phyloP scores from a whole-genome alignment of 345 rosid species.

The Raphanus raphanistrum region DNA sequence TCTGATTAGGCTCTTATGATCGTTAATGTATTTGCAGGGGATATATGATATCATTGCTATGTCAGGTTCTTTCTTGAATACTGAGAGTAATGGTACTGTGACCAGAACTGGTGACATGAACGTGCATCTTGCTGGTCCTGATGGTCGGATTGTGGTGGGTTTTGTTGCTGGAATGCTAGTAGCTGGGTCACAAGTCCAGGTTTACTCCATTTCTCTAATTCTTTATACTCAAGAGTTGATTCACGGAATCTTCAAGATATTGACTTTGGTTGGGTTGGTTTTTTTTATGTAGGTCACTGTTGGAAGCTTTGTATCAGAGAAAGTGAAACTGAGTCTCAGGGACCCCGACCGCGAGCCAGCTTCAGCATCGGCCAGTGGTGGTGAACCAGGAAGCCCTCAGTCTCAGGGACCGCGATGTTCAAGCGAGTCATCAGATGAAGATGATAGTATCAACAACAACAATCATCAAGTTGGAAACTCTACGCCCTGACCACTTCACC shows the following conservation, averaged over 20 bases:
- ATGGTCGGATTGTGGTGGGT: not conserved
- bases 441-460: constrained; percentile 34
- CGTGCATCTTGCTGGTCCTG: not conserved
- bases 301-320: not conserved
- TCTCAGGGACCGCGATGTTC: constrained; percentile 61
- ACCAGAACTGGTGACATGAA: not conserved
- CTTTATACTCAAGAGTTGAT: not conserved
- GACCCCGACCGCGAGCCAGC: constrained; percentile 45
- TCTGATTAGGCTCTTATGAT: not conserved
- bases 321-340: constrained; percentile 15
- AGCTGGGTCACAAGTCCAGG: not conserved
- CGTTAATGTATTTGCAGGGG: not conserved
- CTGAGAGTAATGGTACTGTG: not conserved
- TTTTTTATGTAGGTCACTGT: not conserved
- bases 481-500: constrained; percentile 18
- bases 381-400: constrained; percentile 44
- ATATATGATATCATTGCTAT: not conserved
- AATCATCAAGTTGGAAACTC: constrained; percentile 25
- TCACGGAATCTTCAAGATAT: not conserved
- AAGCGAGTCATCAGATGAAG: constrained; percentile 80
- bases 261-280: not conserved
- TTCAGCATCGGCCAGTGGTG: constrained; percentile 36
- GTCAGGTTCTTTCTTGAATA: not conserved
- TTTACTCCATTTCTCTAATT: not conserved
- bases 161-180: not conserved